phyloP scores from a whole-genome alignment of 73 alveolate genomes.

The Paramecium octaurelia region DNA sequence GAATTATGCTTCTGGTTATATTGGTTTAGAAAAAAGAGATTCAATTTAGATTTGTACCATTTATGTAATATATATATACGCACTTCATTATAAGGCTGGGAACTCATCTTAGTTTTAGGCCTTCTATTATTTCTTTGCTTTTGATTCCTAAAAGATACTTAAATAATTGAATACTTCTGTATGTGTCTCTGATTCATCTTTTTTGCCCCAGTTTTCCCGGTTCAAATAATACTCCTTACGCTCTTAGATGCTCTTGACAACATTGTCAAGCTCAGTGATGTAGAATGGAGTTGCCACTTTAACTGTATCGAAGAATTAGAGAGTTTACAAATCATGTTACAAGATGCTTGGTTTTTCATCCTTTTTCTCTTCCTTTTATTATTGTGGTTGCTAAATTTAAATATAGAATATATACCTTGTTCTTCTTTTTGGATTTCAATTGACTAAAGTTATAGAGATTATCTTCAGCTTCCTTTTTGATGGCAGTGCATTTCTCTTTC shows the following conservation, averaged over 20 bases:
- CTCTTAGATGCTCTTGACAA: neutral
- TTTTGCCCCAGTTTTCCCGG: slow-evolving; percentile 4
- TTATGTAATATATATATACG: neutral
- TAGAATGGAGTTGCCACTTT: slow-evolving; percentile 31
- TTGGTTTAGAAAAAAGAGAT: slow-evolving; percentile 43
- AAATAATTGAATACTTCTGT: neutral
- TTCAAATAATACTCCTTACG: slow-evolving; percentile 18
- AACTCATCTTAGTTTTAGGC: slow-evolving; percentile 27
- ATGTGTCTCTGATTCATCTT: neutral
- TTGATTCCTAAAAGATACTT: neutral
- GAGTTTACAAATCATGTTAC: slow-evolving; percentile 9
- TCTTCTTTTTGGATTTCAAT: neutral
- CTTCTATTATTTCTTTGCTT: neutral
- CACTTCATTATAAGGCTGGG: slow-evolving; percentile 42
- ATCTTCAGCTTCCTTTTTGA: neutral
- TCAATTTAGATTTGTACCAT: slow-evolving; percentile 20
- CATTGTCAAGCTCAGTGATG: neutral
- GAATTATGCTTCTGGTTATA: neutral
- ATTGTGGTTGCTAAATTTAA: neutral
- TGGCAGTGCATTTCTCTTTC: slow-evolving; percentile 15
- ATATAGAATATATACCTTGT: neutral
- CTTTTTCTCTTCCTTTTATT: slow-evolving; percentile 3
- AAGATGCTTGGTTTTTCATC: neutral
- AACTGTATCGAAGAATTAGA: slow-evolving; percentile 35
- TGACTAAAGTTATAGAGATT: neutral